Conservation (phyloP, 148 eudicot species). For the Diospyros lotus region DNA sequence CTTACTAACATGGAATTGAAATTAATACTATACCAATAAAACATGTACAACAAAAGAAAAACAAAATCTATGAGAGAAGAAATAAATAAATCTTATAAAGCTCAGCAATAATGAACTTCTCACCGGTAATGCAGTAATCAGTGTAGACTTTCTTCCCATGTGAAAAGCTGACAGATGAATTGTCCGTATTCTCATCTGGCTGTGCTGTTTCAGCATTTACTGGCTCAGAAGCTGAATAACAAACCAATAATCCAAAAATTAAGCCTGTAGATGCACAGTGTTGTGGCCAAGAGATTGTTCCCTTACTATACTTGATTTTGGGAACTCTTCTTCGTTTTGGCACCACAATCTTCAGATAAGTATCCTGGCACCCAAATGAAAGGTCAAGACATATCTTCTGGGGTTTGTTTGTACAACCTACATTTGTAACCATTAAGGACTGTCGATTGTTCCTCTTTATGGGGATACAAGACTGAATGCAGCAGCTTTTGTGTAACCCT, state of each 20-base stretch:
- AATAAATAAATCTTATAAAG: background rate
- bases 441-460: constrained; percentile 28
- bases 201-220: constrained; percentile 52
- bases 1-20: background rate
- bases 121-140: constrained; percentile 79
- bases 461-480: constrained; percentile 14
- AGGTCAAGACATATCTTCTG: constrained; percentile 29
- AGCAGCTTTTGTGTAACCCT: constrained; percentile 29
- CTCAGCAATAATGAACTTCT: constrained; percentile 13
- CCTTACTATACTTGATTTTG: constrained; percentile 32
- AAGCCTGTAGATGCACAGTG: constrained; percentile 44
- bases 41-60: background rate
- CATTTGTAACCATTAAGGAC: constrained; percentile 30
- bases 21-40: background rate
- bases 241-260: constrained; percentile 54
- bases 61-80: background rate
- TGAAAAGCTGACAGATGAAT: constrained; percentile 36
- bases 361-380: constrained; percentile 31
- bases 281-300: constrained; percentile 40
- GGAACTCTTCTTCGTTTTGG: constrained; percentile 38
- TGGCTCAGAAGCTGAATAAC: constrained; percentile 52
- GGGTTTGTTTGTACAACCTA: constrained; percentile 19
- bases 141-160: constrained; percentile 77
- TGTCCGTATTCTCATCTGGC: constrained; percentile 27
- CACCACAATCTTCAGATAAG: constrained; percentile 30